Conservation (phyloP, 179 eudicot species). For the Silene noctiflora region DNA sequence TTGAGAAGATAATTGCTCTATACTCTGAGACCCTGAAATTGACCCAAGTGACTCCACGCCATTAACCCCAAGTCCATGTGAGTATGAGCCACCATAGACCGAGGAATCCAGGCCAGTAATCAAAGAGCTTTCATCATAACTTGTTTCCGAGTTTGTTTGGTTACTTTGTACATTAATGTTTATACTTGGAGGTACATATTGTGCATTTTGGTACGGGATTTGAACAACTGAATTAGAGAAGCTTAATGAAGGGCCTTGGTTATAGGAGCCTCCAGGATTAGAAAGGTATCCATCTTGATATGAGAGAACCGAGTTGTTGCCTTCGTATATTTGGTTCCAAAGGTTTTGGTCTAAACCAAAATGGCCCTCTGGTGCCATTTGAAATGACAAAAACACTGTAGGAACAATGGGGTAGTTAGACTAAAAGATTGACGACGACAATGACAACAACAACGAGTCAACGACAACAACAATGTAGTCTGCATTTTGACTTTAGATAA, state of each 20-base stretch:
- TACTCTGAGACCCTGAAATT: conserved; percentile 16
- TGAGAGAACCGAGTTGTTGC: conserved; percentile 16
- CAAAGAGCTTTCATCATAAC: conserved; percentile 32
- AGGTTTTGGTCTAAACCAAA: conserved; percentile 20
- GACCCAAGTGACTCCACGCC: conserved; percentile 29
- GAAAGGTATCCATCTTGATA: conserved; percentile 19
- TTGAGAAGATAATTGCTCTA: conserved; percentile 16
- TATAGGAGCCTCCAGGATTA: conserved; percentile 20
- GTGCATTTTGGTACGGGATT: neutral
- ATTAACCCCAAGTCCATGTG: conserved; percentile 18
- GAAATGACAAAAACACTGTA: conserved; percentile 11
- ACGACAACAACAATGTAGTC: neutral
- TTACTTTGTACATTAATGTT: conserved; percentile 15
- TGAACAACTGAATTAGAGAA: conserved; percentile 11
- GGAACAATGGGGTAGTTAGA: neutral
- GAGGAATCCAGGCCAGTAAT: conserved; percentile 33
- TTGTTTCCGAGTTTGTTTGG: conserved; percentile 30
- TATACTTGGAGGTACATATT: conserved; percentile 9
- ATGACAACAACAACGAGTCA: too few species aligned
- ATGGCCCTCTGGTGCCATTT: conserved; percentile 25
- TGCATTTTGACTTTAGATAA: neutral
- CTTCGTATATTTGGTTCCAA: conserved; percentile 21
- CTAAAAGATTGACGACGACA: neutral
- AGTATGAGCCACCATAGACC: conserved; percentile 22
- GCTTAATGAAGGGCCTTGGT: conserved; percentile 15